Evolutionary conservation across 176 grass and related monocot species (phyloP).

Genomic region (Rhynchospora pubera): DNA sequence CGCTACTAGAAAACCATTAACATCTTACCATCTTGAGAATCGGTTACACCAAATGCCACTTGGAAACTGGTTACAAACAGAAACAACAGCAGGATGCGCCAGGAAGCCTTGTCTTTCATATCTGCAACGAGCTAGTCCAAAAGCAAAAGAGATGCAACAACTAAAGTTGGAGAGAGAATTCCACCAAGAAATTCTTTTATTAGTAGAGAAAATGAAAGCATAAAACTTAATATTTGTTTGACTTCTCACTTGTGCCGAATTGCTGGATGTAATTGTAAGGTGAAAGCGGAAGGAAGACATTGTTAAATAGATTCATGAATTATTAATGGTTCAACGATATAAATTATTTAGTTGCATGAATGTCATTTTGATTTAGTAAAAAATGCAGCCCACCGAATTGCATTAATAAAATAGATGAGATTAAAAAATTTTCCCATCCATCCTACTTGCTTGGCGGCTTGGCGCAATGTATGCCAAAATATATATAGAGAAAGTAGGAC

Average conservation of each 20-base stretch:
- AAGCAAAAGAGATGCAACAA: not conserved
- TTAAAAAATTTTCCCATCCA: not conserved
- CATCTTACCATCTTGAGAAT: constrained; percentile 72
- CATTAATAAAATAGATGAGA: not conserved
- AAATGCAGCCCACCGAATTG: not conserved
- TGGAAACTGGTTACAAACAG: constrained; percentile 30
- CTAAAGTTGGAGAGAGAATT: not conserved
- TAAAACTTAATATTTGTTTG: not conserved
- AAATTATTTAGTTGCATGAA: not conserved
- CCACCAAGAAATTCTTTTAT: not conserved
- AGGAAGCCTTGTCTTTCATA: constrained; percentile 16
- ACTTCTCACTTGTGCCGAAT: not conserved
- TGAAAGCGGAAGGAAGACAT: not conserved
- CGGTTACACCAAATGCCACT: constrained; percentile 34
- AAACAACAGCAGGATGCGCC: constrained; percentile 41
- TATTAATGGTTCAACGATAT: not conserved
- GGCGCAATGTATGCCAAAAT: no score
- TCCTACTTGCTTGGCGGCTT: not conserved
- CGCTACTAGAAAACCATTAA: not conserved
- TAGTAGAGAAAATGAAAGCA: not conserved
- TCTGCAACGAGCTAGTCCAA: not conserved
- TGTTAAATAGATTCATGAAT: not conserved
- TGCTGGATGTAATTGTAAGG: not conserved
- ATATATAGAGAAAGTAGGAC: no score
- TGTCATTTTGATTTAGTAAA: not conserved